Evolutionary conservation across 2,329 filamentous ascomycete species (phyloP), one percentile per base, ranked within the genome.

Genomic region (Orbilia blumenaviensis): DNA sequence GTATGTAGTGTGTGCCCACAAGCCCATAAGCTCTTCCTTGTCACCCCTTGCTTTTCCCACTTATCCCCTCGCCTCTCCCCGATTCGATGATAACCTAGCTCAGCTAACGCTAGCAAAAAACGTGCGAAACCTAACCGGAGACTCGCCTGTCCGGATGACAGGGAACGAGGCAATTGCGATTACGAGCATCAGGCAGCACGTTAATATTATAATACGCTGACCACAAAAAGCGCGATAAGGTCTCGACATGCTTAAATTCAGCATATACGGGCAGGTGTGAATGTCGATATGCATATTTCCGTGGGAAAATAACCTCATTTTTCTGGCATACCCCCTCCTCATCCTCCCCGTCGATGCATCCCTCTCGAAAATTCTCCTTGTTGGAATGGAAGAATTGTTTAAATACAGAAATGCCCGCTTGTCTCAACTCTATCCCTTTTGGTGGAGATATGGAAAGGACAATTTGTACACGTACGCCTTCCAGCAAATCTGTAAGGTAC

Each of bases 61-160:
- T 50, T 34, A 36, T 48, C 48, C 64, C 61, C 52, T 68, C 52
- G 66, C 66, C 54, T 62, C 66, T 69, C 54, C 52, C 66, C 66
- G 54, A 61, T 52, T 61, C 52, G 25, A 23, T 52, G n/a, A n/a
- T n/a, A 67, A 41, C 63, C 63, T 56, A 54, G 54, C 41, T 42
- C 46, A 56, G 38, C 58, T 52, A 36, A 60, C 62, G 23, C 46
- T 38, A 56, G 52, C 29, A 56, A 56, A 50, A 71, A 62, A 62
- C 66, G 66, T 71, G 56, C 18, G 66, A 71, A 44, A 50, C 56
- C 66, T 63, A 73, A 58, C 61, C 58, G 41, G 61, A 75, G 63
- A 46, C 71, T 67, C 62, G 71, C 71, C 71, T 75, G 71, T 63
- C 71, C 67, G 46, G 63, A 56, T 63, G 66, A 63, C 66, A 69